A percentile compares a stretch with the other conserved stretches of the same genome.
Evolutionary conservation across 2,329 filamentous ascomycete genomes (phyloP).

Genomic region (Colletotrichum lindemuthianum): DNA sequence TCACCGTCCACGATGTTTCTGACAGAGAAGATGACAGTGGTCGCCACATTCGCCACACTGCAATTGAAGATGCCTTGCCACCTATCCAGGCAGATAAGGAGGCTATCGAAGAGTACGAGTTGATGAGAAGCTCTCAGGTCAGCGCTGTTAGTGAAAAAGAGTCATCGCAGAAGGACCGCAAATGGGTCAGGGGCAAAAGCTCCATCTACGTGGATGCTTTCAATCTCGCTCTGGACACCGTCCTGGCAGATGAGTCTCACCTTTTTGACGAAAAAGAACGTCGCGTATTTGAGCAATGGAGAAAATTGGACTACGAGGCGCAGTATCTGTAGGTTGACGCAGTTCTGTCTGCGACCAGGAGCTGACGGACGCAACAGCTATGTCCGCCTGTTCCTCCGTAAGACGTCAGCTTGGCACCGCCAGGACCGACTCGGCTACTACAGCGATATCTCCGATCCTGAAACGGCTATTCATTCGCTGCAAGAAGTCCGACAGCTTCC

Average conservation of each 20-base stretch:
- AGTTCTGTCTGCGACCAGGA: background rate
- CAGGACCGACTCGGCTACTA: slow-evolving; percentile 81
- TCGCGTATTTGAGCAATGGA: slow-evolving; percentile 82
- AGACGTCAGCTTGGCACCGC: slow-evolving; percentile 91
- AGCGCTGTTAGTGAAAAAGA: slow-evolving; percentile 49
- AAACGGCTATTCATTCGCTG: slow-evolving; percentile 71
- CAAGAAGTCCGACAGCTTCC: slow-evolving; percentile 70
- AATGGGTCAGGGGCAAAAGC: slow-evolving; percentile 79
- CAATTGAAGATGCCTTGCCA: slow-evolving; percentile 78
- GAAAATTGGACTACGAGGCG: slow-evolving; percentile 78
- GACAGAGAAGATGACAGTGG: slow-evolving; percentile 40
- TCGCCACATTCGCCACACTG: slow-evolving; percentile 58
- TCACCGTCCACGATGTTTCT: slow-evolving; percentile 37
- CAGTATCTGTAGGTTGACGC: slow-evolving; percentile 83
- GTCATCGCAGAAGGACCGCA: slow-evolving; percentile 28
- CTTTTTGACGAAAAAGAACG: slow-evolving; percentile 85
- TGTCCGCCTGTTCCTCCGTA: slow-evolving; percentile 90
- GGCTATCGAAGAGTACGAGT: slow-evolving; percentile 84
- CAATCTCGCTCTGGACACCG: slow-evolving; percentile 89
- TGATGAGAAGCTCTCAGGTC: slow-evolving; percentile 67
- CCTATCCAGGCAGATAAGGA: slow-evolving; percentile 72
- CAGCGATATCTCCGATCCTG: slow-evolving; percentile 81
- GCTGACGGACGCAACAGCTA: slow-evolving; percentile 68
- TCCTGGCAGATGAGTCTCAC: slow-evolving; percentile 87
- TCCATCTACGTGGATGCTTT: slow-evolving; percentile 99